phyloP scores from a whole-genome alignment of 2,329 filamentous ascomycete species.

The Bertia moriformis region DNA sequence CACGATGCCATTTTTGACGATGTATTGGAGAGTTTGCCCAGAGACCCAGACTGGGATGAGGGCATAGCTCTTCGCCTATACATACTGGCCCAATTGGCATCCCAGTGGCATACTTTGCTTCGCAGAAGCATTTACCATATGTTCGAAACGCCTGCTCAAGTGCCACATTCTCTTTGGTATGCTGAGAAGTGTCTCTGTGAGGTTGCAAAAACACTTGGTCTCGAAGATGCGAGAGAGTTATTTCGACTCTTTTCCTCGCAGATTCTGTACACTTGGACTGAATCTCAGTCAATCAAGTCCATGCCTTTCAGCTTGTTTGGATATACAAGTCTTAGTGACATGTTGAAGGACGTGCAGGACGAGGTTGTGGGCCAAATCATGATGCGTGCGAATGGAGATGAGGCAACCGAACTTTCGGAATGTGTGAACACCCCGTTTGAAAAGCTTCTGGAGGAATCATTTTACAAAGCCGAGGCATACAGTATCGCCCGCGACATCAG shows the following conservation, averaged over 20 bases:
- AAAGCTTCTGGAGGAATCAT: conserved; percentile 51
- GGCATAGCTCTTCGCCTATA: conserved; percentile 75
- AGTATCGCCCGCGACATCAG: conserved; percentile 64
- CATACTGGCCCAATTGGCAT: conserved; percentile 63
- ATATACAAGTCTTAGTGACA: conserved; percentile 52
- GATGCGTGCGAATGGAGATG: conserved; percentile 62
- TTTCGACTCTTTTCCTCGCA: conserved; percentile 80
- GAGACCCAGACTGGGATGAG: conserved; percentile 55
- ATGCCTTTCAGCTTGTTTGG: conserved; percentile 81
- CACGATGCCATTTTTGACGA: conserved; percentile 79
- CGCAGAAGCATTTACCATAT: conserved; percentile 84
- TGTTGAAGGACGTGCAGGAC: conserved; percentile 57
- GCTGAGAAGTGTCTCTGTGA: conserved; percentile 56
- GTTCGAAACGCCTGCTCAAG: conserved; percentile 72
- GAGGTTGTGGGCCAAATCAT: conserved; percentile 70
- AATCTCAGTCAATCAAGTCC: conserved; percentile 45
- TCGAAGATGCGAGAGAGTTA: conserved; percentile 54
- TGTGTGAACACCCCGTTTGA: conserved; percentile 35
- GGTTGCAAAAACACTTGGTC: conserved; percentile 49
- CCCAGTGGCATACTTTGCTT: conserved; percentile 72
- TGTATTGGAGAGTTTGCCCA: conserved; percentile 65
- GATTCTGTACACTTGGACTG: conserved; percentile 80
- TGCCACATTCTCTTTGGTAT: conserved; percentile 50
- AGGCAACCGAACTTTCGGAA: conserved; percentile 42
- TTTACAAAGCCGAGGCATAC: conserved; percentile 71